phyloP scores from a whole-genome alignment of 805 yeast species.

The Danielozyma ontarioensis region DNA sequence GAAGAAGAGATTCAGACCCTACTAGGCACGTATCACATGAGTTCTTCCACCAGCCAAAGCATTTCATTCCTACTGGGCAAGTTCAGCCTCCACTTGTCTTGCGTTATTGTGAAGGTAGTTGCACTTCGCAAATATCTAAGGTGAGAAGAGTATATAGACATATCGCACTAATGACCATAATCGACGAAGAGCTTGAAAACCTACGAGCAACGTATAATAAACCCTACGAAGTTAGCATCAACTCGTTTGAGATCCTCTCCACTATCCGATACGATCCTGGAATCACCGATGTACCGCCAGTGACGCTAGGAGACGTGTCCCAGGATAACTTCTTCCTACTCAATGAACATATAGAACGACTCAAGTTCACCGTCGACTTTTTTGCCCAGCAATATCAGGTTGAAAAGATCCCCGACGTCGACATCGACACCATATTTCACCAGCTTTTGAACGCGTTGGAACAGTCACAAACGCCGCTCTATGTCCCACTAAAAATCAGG shows the following conservation, averaged over 20 bases:
- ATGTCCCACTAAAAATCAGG: constrained; percentile 28
- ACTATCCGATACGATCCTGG: constrained; percentile 75
- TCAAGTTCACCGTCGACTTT: constrained; percentile 47
- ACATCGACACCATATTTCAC: constrained; percentile 36
- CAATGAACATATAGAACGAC: constrained; percentile 57
- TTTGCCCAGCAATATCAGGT: constrained; percentile 29
- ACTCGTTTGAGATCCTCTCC: constrained; percentile 52
- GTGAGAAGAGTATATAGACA: too few species aligned
- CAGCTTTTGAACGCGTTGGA: constrained; percentile 23
- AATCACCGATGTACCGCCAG: constrained; percentile 27
- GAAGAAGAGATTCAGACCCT: constrained; percentile 81
- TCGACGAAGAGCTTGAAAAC: too few species aligned
- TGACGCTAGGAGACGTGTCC: constrained; percentile 17
- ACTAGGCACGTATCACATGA: too few species aligned
- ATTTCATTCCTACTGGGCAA: too few species aligned
- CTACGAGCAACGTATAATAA: too few species aligned
- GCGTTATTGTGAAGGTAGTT: too few species aligned
- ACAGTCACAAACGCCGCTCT: constrained; percentile 14
- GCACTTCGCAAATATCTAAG: too few species aligned
- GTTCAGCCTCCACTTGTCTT: too few species aligned
- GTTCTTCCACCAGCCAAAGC: too few species aligned
- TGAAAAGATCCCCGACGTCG: constrained; percentile 19
- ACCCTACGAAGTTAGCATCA: neutral
- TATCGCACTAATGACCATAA: too few species aligned
- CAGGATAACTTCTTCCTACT: constrained; percentile 52